phyloP scores from a whole-genome alignment of 129 eudicot genomes.

The Arctium lappa region DNA sequence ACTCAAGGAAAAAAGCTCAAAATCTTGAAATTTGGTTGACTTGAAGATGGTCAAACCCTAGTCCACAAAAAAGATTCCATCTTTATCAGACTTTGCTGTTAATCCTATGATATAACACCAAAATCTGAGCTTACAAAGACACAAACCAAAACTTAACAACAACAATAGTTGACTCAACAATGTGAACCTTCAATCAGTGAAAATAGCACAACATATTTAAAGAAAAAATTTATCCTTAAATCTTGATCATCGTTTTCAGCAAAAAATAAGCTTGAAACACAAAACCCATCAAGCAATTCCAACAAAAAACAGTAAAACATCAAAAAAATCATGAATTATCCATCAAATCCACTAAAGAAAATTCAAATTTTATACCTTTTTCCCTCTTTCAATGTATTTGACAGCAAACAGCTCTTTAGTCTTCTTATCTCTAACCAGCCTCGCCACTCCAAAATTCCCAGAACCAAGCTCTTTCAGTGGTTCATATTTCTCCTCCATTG shows the following conservation, averaged over 20 bases:
- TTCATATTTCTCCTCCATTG: slow-evolving; percentile 62
- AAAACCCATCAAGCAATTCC: slow-evolving; percentile 13
- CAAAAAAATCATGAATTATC: neutral
- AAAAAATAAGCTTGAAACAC: neutral
- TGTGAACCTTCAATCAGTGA: slow-evolving; percentile 8
- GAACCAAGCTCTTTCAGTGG: slow-evolving; percentile 61
- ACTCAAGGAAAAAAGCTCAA: slow-evolving; percentile 14
- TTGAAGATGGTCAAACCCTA: slow-evolving; percentile 25
- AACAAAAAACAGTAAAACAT: neutral
- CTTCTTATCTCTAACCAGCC: slow-evolving; percentile 50
- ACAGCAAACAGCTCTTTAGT: slow-evolving; percentile 55
- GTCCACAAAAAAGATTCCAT: slow-evolving; percentile 5
- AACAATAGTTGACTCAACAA: slow-evolving; percentile 16
- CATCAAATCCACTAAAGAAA: slow-evolving; percentile 7
- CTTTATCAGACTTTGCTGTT: slow-evolving; percentile 10
- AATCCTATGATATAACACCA: neutral
- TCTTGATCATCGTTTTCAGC: slow-evolving; percentile 19
- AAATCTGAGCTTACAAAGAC: neutral
- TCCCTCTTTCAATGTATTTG: slow-evolving; percentile 66
- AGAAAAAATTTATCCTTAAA: neutral
- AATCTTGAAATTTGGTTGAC: slow-evolving; percentile 25
- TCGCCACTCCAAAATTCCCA: slow-evolving; percentile 65
- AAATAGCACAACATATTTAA: slow-evolving; percentile 7
- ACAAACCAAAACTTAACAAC: neutral
- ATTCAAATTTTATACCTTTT: slow-evolving; percentile 37